Base-by-base conservation (phyloP, 768 basidiomycete species). In the Lentinula guzmanii region DNA sequence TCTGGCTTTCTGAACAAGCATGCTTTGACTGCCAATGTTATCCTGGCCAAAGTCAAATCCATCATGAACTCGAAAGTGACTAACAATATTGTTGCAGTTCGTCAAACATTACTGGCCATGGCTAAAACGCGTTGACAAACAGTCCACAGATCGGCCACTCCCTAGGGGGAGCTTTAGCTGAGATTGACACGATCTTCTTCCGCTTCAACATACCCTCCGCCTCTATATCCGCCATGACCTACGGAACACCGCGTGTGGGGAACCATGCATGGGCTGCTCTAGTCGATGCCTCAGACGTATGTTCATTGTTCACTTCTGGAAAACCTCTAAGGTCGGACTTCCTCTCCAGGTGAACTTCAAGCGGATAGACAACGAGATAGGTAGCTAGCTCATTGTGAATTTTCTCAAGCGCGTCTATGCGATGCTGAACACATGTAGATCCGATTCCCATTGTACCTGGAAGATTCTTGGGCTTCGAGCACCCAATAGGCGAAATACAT, bases 1-100 rank as follows among this genome's bases (percentile, higher is more conserved):
- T 67, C 67, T 13, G 79, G 80, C 8, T 82, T 79, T 65, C 68
- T 74, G 1, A 63, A 70, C n/a, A 72, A 74, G 57, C 80, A 80
- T 10, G 72, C 75, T 5, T 54, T 69, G 62, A 21, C 61, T 1
- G 58, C 65, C 15, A n/a, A 59, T 0, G 56, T 64, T 15, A 74
- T 82, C 57, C 67, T 80, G 33, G 37, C 68, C 5, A 71, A 74
- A 7, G 73, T 75, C 28, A 67, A 71, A 35, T 64, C 54, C 4
- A 65, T 75, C 1, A 68, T 80, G 58, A 63, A 62, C 18, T 35
- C 62, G 1, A 68, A 69, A 51, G 70, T 71, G 13, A 68, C 74
- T 0, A 67, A 65, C 11, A 68, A 68, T 11, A 75, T 79, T 33
- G 71, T 72, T 16, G 55, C 72, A 43, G 73, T 76, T 41, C 59